A percentile compares a stretch with the other conserved stretches of the same genome.
Conservation (phyloP, 1,284 basidiomycete genomes). For the Gastroboletus turbinatus region DNA sequence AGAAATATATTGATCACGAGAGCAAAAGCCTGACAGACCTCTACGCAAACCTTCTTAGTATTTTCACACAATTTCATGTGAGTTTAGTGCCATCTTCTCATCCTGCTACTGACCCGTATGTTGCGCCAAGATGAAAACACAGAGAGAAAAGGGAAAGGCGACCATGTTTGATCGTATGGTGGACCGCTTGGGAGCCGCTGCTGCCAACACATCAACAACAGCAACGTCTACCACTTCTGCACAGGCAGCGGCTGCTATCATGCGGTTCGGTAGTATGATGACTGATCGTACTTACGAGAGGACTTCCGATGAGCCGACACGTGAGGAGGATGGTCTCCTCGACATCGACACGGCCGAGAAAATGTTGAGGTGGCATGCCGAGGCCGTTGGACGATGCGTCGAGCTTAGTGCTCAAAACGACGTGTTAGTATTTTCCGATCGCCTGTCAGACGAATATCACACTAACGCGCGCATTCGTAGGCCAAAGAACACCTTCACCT, state of each 20-base stretch:
- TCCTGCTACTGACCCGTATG: conserved; percentile 10
- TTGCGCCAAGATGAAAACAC: conserved; percentile 59
- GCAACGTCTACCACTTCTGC: conserved; percentile 67
- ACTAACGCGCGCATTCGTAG: conserved; percentile 41
- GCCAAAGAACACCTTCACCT: conserved; percentile 85
- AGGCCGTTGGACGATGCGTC: conserved; percentile 88
- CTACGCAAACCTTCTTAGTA: conserved; percentile 73
- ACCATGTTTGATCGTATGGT: conserved; percentile 92
- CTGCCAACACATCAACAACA: conserved; percentile 59
- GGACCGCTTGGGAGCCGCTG: conserved; percentile 81
- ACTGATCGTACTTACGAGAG: conserved; percentile 54
- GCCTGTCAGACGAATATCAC: neutral
- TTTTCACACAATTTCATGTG: conserved; percentile 91
- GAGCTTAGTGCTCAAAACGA: conserved; percentile 81
- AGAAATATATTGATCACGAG: conserved; percentile 91
- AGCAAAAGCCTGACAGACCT: conserved; percentile 84
- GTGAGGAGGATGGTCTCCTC: conserved; percentile 81
- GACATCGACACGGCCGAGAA: conserved; percentile 78
- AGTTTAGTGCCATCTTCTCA: conserved; percentile 31
- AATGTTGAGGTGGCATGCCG: conserved; percentile 96
- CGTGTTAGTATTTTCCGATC: conserved; percentile 56
- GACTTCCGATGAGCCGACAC: conserved; percentile 62
- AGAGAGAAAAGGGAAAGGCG: conserved; percentile 71
- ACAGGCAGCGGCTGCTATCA: conserved; percentile 76
- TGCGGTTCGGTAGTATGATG: conserved; percentile 80